Evolutionary conservation across 139 green algal genomes (phyloP), one percentile per base, ranked within the genome.

Genomic region (Chlorella sp.): DNA sequence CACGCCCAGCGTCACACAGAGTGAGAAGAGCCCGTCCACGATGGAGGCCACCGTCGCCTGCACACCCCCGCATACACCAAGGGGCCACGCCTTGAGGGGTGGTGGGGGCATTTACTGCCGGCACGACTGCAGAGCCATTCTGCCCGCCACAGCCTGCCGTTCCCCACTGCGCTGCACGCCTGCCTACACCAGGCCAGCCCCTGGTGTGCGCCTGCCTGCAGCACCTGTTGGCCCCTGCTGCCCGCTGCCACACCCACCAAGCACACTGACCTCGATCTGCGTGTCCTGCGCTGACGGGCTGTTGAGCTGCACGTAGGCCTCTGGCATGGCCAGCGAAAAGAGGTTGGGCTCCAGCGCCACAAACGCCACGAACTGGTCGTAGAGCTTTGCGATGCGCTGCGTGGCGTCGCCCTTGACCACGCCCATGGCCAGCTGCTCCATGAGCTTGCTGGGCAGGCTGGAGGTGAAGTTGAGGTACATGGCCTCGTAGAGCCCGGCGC

Each of bases 391-490:
- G 1, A 80, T 24, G 5, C 61, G 34, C 20, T 76, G 73, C 24
- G 83, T 62, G 31, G 65, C 82, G 24, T 74, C 74, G 2, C 77
- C 73, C 20, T 90, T 88, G 6, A 97, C 89, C 26, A 74, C 75
- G 1, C 83, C 90, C 60, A 79, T 71, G 1, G 92, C 92, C 23
- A 97, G 75, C 63, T 84, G 75, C 77, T 99, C 92, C 51, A 99
- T 71, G 5, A 96, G 77, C 20, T 81, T 82, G 24, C 74, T 80
- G 2, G 90, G 77, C 24, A 97, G 72, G 30, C 85, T 74, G 4
- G 90, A 83, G 5, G 84, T 86, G 65, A 98, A 98, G 83, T 98
- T 98, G 34, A 99, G 72, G 82, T 99, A 71, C 69, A 97, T 86
- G 3, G 78, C 74, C 74, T 97, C 95, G 67, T 99, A 99, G 31